Base-by-base conservation (phyloP, 179 eudicot genomes). In the Vitellaria paradoxa region DNA sequence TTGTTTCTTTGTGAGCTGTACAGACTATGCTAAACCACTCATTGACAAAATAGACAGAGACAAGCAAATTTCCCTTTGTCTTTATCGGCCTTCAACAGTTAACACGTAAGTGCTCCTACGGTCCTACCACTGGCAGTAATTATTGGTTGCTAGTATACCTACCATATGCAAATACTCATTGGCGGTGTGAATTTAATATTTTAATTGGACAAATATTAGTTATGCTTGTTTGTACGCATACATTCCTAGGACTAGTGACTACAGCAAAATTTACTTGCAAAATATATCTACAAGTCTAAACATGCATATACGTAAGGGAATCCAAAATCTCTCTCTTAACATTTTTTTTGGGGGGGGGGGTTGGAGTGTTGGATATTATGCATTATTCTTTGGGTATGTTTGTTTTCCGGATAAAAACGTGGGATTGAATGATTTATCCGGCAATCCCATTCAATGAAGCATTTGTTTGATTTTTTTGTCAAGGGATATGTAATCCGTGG, bases 21-120 rank as follows among this genome's bases (percentile, higher is more conserved):
- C 88, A 93, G 98, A 91, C 47, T 93, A 93, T 86, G 97, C 98
- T 70, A 88, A 90, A 85, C 98, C 97, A 65, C 97, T 93, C 70
- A 93, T 93, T 86, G 97, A 93, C 76, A 84, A 86, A 87, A 92
- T 93, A 82, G 98, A 93, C 77, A 78, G 64, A 62, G 86, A 78
- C 52, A 90, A 87, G 57, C 76, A 81, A 52, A 84, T 93, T 79
- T 77, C 89, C 69, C 84, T 73, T 73, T 88, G 98, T 61, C 84
- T 93, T 59, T 93, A 93, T 70, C 85, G 97, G 75, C 98, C 94
- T 67, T 90, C 98, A 15, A 92, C 98, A 49, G 82, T 64, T 73
- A 90, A 91, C 93, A 93, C 97, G 97, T 92, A 82, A 86, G 95
- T 82, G 61, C 55, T 50, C 11, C 55, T 65, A 26, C 46, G 61